Conservation (phyloP, 495 filamentous ascomycete species). For the Halenospora varia region DNA sequence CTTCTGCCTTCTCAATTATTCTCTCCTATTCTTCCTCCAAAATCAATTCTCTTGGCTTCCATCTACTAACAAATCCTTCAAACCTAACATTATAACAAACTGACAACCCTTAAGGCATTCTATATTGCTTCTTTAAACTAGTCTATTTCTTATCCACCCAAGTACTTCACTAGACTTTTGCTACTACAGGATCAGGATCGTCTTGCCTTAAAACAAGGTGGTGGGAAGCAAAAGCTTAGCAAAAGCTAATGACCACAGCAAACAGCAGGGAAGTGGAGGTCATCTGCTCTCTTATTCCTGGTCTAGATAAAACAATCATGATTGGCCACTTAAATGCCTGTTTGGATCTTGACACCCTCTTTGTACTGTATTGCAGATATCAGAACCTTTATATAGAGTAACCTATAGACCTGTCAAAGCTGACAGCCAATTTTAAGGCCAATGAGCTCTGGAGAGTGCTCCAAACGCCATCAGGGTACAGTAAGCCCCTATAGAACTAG, state of each 20-base stretch:
- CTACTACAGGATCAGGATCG: background rate
- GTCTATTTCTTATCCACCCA: background rate
- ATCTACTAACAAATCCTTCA: background rate
- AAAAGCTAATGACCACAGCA: no score
- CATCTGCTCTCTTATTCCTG: background rate
- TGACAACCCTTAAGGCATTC: no score
- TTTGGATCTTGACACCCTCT: no score
- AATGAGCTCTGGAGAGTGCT: constrained; percentile 1
- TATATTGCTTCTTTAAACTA: no score
- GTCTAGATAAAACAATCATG: background rate
- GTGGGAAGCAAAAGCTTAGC: background rate
- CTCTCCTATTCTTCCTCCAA: background rate
- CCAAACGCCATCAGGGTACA: background rate
- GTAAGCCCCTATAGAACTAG: background rate
- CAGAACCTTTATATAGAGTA: background rate
- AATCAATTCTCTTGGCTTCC: background rate
- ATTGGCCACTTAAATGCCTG: no score
- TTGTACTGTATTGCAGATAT: constrained; percentile 1
- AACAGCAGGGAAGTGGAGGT: background rate
- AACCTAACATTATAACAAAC: background rate
- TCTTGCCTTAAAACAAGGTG: background rate
- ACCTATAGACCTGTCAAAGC: background rate
- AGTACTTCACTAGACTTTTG: background rate
- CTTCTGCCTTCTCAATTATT: background rate
- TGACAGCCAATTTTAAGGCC: constrained; percentile 1